Conservation (phyloP, 495 filamentous ascomycete genomes). For the Aspergillus hancockii region DNA sequence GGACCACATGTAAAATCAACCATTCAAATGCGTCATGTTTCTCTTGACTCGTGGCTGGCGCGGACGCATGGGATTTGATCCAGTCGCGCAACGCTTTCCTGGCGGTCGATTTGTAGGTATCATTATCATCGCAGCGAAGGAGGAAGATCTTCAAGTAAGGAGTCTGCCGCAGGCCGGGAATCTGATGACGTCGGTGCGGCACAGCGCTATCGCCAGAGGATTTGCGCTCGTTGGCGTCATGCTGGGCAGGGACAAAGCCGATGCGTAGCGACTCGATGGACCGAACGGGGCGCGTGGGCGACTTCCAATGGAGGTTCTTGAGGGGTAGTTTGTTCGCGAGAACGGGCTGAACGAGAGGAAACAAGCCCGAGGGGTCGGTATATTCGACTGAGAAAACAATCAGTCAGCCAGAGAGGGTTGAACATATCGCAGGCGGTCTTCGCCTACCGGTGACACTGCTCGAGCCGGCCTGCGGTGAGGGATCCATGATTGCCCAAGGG, state of each 20-base stretch:
- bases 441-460: slow-evolving; percentile 53
- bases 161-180: slow-evolving; percentile 88
- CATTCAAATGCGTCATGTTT: slow-evolving; percentile 96
- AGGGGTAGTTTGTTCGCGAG: slow-evolving; percentile 80
- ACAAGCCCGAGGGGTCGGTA: slow-evolving; percentile 86
- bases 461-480: slow-evolving; percentile 45
- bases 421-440: background rate
- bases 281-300: slow-evolving; percentile 81
- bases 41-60: slow-evolving; percentile 59
- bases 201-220: slow-evolving; percentile 38
- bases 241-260: slow-evolving; percentile 67
- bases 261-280: slow-evolving; percentile 92
- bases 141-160: slow-evolving; percentile 92
- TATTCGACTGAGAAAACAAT: slow-evolving; percentile 55
- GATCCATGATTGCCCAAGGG: slow-evolving; percentile 44
- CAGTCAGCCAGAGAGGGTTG: slow-evolving; percentile 10
- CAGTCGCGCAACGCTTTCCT: slow-evolving; percentile 83
- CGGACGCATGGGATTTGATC: slow-evolving; percentile 73
- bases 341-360: slow-evolving; percentile 73
- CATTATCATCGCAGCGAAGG: slow-evolving; percentile 90
- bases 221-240: slow-evolving; percentile 34
- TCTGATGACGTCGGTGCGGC: slow-evolving; percentile 83
- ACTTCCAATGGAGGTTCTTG: slow-evolving; percentile 96
- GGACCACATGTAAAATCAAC: slow-evolving; percentile 88
- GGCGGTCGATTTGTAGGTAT: slow-evolving; percentile 80